Base-by-base conservation (phyloP, 2,329 filamentous ascomycete species). In the Conoideocrella luteorostrata region DNA sequence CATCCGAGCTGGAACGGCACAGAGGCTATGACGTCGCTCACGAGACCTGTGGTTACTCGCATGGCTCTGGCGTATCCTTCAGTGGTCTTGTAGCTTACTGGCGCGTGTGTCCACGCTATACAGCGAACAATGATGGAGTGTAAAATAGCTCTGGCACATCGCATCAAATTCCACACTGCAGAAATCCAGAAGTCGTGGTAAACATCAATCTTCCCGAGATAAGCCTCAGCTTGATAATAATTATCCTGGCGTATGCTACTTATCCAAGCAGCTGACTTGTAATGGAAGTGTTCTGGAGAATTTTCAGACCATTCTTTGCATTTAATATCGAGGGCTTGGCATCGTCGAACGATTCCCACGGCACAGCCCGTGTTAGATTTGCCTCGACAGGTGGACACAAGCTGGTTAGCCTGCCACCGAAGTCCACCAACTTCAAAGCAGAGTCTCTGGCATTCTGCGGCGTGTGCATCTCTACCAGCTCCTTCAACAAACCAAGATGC, bases 1-100 rank as follows among this genome's bases (percentile, higher is more conserved):
- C 77, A 81, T 30, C 78, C 78, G 2, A 83, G 66, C 54, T 78
- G 71, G 50, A 74, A 82, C 0, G 79, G 79, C n/a, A 81, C 71
- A 2, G 72, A 75, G 2, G 78, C 75, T 41, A 82, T 69, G 29
- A 82, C 73, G 50, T 82, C 78, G 3, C 70, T 69, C 48, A 82
- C 77, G 41, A 67, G 68, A 36, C 77, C 72, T 30, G 67, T 66
- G 41, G 70, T 78, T 2, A 67, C 67, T 30, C 72, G 62, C 13
- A 72, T 69, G 4, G 75, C 73, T 1, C 71, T 70, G 10, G 75
- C 75, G 50, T 82, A 82, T 57, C 82, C 76, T 15, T 76, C 71
- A 5, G 78, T 82, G 1, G 77, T 81, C 32, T 78, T 68, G 54
- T 81, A 82, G 58, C 82, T 78, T 7, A 77, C 69, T 0, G 79